Evolutionary conservation across 768 basidiomycete genomes (phyloP), one percentile per base, ranked within the genome.

Genomic region (Suillus bovinus): DNA sequence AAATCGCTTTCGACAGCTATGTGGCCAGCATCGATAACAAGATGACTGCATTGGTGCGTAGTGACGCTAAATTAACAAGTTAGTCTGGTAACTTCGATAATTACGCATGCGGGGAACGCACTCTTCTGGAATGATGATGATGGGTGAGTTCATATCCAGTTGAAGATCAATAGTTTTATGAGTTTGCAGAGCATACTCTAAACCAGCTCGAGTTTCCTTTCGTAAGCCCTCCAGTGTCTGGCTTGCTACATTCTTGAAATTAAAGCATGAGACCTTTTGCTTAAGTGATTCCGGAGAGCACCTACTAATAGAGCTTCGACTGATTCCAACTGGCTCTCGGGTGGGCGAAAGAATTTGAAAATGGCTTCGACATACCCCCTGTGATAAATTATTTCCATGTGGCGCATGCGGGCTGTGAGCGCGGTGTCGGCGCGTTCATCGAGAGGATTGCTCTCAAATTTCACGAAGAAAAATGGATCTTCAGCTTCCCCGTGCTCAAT

Each of bases 91-190:
- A 38, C 53, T 47, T 56, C 24, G 24, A 33, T 13, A 41, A 38
- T 47, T 24, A 17, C 13, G 27, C 3, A 11, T 56, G 39, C 27
- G 24, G 13, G 20, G 50, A 10, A 53, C 75, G 56, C 71, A 95
- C 94, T 93, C 88, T 78, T 99, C 96, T 1, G 97, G 97, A 58
- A 99, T 84, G 68, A 99, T 94, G 71, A 99, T 97, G 67, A 99
- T 86, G 6, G 97, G 97, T 0, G 97, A 94, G 69, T 96, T 93
- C 82, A 99, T 84, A 70, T 99, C 96, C 78, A 99, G 86, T 66
- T 93, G 91, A n/a, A 99, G 81, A 72, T 99, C 96, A 49, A 99
- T 81, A 1, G 97, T 99, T 80, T 94, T 96, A 81, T 97, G 96
- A 17, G 86, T 88, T 73, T 95, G 89, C 54, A 99, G 76, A 0